Conservation (phyloP, 176 grass and related monocot species). For the Otatea glauca region DNA sequence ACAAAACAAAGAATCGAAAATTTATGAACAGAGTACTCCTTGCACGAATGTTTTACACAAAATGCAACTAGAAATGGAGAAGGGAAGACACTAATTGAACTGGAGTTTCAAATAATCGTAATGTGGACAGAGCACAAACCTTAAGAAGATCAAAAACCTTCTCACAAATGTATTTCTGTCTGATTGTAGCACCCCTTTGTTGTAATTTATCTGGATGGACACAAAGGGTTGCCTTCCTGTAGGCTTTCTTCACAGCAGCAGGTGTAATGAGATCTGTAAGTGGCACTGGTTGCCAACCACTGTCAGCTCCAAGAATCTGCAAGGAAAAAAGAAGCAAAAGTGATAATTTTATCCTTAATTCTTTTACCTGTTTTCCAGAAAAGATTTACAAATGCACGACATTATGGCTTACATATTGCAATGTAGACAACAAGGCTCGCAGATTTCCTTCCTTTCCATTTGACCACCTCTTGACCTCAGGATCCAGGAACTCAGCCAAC, state of each 20-base stretch:
- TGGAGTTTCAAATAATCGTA: background rate
- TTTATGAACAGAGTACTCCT: background rate
- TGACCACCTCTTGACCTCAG: slow-evolving; percentile 96
- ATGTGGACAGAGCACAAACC: slow-evolving; percentile 42
- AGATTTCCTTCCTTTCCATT: slow-evolving; percentile 97
- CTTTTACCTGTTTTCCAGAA: background rate
- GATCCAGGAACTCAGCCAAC: slow-evolving; percentile 86
- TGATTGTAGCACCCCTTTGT: slow-evolving; percentile 88
- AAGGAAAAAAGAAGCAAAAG: background rate
- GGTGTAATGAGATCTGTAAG: slow-evolving; percentile 94
- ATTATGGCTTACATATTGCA: slow-evolving; percentile 78
- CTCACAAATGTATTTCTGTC: slow-evolving; percentile 94
- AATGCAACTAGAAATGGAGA: background rate
- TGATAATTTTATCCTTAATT: background rate
- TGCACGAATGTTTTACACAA: background rate
- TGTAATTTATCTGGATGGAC: slow-evolving; percentile 98
- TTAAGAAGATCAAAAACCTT: slow-evolving; percentile 99
- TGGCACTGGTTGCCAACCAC: slow-evolving; percentile 93
- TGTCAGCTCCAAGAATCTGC: slow-evolving; percentile 85
- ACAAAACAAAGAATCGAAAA: background rate
- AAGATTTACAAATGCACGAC: background rate
- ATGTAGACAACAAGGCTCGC: slow-evolving; percentile 84
- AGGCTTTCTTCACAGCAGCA: slow-evolving; percentile 84
- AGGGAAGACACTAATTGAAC: background rate
- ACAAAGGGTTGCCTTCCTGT: slow-evolving; percentile 89